phyloP scores from a whole-genome alignment of 495 filamentous ascomycete genomes.

The Penicillium atrosanguineum region DNA sequence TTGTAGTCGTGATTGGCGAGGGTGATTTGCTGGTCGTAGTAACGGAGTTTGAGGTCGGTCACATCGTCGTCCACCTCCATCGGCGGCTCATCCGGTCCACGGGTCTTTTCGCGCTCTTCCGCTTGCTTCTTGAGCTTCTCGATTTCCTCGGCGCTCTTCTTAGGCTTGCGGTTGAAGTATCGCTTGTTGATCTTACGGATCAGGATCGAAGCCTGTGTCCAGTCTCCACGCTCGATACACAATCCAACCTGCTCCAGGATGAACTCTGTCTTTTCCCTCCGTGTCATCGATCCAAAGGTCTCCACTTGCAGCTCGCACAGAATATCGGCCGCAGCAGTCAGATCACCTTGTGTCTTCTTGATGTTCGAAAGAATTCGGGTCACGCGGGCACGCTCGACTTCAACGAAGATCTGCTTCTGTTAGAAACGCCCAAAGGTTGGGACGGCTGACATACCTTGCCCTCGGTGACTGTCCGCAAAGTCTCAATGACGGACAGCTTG shows the following conservation, averaged over 20 bases:
- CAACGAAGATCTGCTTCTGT: conserved; percentile 79
- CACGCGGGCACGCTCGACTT: conserved; percentile 94
- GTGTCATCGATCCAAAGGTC: conserved; percentile 96
- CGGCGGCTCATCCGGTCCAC: conserved; percentile 66
- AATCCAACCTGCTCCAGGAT: conserved; percentile 92
- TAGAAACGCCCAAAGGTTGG: neutral
- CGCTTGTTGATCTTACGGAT: conserved; percentile 94
- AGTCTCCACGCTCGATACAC: conserved; percentile 94
- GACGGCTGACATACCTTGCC: conserved; percentile 65
- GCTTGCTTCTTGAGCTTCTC: conserved; percentile 85
- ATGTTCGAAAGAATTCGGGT: conserved; percentile 94
- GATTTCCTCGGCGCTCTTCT: conserved; percentile 80
- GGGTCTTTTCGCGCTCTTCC: conserved; percentile 74
- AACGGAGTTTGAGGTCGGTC: conserved; percentile 91
- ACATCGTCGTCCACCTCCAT: conserved; percentile 83
- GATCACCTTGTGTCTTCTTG: conserved; percentile 90
- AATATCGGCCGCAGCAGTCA: conserved; percentile 84
- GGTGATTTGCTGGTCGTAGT: conserved; percentile 94
- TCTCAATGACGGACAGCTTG: conserved; percentile 91
- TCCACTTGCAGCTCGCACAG: conserved; percentile 98
- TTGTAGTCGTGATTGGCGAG: conserved; percentile 95
- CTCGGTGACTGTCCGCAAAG: conserved; percentile 92
- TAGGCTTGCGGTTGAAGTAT: conserved; percentile 84
- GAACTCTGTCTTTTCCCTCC: conserved; percentile 97
- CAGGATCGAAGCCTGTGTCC: conserved; percentile 91